Percentiles rank a stretch among this genome's conserved stretches.
These are phyloP conservation scores for Neophaeococcomyces mojaviensis DNA, from an alignment of 2,329 filamentous ascomycete species.

Conservation along the genomic window DNA sequence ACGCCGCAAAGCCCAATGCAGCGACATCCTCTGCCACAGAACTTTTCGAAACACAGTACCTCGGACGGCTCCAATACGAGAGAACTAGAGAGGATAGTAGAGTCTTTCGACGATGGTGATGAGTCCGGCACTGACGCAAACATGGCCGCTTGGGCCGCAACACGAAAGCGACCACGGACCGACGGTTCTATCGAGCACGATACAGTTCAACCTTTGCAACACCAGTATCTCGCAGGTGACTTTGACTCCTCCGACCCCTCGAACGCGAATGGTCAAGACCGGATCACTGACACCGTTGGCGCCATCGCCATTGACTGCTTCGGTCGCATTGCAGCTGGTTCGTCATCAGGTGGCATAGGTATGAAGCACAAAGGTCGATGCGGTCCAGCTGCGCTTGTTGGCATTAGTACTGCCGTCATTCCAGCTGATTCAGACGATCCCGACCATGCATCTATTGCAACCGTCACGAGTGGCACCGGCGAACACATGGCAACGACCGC, in stretches of 20 bases:
- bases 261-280: slow-evolving; percentile 38
- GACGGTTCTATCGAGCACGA: slow-evolving; percentile 1
- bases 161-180: slow-evolving; percentile 4
- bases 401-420: slow-evolving; percentile 84
- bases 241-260: background rate
- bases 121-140: background rate
- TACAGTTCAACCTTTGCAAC: background rate
- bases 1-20: background rate
- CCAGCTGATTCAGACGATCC: slow-evolving; percentile 64
- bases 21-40: background rate
- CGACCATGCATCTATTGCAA: slow-evolving; percentile 64
- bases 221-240: background rate
- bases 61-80: background rate
- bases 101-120: slow-evolving; percentile 5
- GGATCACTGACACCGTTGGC: slow-evolving; percentile 88
- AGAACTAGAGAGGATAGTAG: background rate
- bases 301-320: slow-evolving; percentile 83
- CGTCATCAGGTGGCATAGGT: slow-evolving; percentile 93
- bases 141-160: background rate
- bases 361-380: slow-evolving; percentile 94
- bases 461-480: slow-evolving; percentile 87
- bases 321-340: slow-evolving; percentile 86
- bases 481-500: slow-evolving; percentile 97
- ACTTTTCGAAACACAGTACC: slow-evolving; percentile 1
- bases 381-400: slow-evolving; percentile 86